Evolutionary conservation across 257 asterid genomes (phyloP).

Genomic region (Solanum bulbocastanum): DNA sequence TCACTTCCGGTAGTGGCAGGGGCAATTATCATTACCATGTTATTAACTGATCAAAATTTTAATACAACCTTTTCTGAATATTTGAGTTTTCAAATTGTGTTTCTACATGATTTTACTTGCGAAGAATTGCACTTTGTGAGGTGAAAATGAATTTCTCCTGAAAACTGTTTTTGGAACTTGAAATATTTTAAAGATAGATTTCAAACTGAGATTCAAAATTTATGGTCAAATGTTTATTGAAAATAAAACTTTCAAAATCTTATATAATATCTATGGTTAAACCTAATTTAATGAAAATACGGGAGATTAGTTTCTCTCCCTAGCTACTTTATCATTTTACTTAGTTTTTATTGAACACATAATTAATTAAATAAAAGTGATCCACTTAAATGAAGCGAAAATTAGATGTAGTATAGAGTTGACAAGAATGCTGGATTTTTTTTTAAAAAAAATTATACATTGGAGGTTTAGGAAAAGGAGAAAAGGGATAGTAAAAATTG

Average conservation of each 20-base stretch:
- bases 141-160: background rate
- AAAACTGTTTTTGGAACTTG: background rate
- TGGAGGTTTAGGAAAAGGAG: background rate
- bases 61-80: background rate
- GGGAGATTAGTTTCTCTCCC: background rate
- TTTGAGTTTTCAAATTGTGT: background rate
- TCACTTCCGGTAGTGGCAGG: background rate
- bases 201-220: background rate
- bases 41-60: too few relatives aligned
- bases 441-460: background rate
- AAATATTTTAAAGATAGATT: background rate
- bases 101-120: background rate
- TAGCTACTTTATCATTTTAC: background rate
- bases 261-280: background rate
- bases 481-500: too few relatives aligned
- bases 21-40: background rate
- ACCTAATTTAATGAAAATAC: background rate
- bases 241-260: background rate
- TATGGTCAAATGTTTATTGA: background rate
- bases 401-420: background rate
- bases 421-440: background rate
- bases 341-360: background rate
- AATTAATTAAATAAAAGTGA: background rate
- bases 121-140: background rate
- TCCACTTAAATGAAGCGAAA: background rate